Base-by-base conservation (phyloP, 129 eudicot genomes). In the Flaveria sonorensis region DNA sequence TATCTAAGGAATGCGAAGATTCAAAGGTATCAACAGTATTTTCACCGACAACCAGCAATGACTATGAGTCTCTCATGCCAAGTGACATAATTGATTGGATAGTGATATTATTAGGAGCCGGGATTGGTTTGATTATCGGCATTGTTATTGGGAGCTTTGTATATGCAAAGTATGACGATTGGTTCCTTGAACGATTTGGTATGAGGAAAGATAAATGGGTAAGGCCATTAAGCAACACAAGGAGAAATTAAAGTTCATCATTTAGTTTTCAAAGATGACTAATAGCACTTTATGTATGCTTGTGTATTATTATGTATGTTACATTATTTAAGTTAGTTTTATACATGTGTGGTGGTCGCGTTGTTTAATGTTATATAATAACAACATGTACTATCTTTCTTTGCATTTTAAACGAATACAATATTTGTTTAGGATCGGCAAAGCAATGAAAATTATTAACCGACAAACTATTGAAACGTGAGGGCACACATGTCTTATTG, bases 1-100 rank as follows among this genome's bases (percentile, higher is more conserved):
- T 77, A 55, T 68, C 70, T 26, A 13, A 47, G 1, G 66, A 59
- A 9, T 79, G 83, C 10, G 43, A 62, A 62, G 1, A 8, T 79
- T 16, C 67, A 36, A 62, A 32, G 18, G 69, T 2, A 4, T 10
- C 45, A 46, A 12, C 10, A 14, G 12, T 12, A 12, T 36, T 24
- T 71, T 24, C 72, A 15, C 51, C 26, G 28, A 10, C 21, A 57
- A 63, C 53, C 26, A 51, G 71, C 53, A 14, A 26, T 7, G 26
- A 57, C 14, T 45, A 42, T 3, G 76, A 70, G 62, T 69, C 52
- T 50, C 28, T 75, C 10, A 13, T 52, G 19, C 81, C 75, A 14
- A 18, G 26, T 53, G 86, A 57, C 48, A 26, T 43, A 12, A 21
- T 82, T 46, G 72, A 64, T 39, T 82, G 86, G 82, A 55, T 71